Conservation (phyloP, 441 rosid genomes). For the Croton laevigatus region DNA sequence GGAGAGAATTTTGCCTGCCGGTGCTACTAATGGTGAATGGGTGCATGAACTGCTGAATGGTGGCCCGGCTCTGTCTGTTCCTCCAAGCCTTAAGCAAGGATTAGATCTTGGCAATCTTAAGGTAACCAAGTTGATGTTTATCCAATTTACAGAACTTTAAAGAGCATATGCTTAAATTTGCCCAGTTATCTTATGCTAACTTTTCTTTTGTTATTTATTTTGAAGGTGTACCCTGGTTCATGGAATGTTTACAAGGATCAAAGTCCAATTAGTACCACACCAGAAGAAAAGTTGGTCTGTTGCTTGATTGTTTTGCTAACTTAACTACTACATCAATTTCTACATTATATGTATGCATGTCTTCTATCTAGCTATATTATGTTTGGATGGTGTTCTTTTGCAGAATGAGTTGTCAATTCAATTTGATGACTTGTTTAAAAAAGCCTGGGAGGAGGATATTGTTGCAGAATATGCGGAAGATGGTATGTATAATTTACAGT, state of each 20-base stretch:
- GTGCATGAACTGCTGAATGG: conserved; percentile 69
- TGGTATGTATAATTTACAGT: conserved; percentile 43
- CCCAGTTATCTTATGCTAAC: conserved; percentile 8
- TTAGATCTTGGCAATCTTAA: conserved; percentile 79
- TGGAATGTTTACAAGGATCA: conserved; percentile 80
- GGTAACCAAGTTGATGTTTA: conserved; percentile 37
- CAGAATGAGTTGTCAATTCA: conserved; percentile 85
- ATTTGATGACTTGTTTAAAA: conserved; percentile 85
- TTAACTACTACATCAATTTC: background rate
- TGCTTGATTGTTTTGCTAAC: conserved; percentile 17
- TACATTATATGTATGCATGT: background rate
- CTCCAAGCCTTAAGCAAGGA: conserved; percentile 86
- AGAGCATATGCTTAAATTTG: conserved; percentile 7
- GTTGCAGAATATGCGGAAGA: conserved; percentile 49
- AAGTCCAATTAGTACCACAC: conserved; percentile 30
- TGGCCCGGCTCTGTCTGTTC: conserved; percentile 63
- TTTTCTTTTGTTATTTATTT: conserved; percentile 18
- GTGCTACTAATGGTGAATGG: conserved; percentile 84
- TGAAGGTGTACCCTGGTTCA: conserved; percentile 61
- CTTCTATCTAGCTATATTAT: conserved; percentile 15
- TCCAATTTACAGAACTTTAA: background rate
- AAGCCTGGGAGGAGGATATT: conserved; percentile 82
- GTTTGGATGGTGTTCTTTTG: conserved; percentile 24
- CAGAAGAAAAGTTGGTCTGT: conserved; percentile 71
- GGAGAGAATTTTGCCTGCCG: conserved; percentile 70